Base-by-base conservation (phyloP, 2,329 filamentous ascomycete species). In the Ascochyta viciae-villosae region DNA sequence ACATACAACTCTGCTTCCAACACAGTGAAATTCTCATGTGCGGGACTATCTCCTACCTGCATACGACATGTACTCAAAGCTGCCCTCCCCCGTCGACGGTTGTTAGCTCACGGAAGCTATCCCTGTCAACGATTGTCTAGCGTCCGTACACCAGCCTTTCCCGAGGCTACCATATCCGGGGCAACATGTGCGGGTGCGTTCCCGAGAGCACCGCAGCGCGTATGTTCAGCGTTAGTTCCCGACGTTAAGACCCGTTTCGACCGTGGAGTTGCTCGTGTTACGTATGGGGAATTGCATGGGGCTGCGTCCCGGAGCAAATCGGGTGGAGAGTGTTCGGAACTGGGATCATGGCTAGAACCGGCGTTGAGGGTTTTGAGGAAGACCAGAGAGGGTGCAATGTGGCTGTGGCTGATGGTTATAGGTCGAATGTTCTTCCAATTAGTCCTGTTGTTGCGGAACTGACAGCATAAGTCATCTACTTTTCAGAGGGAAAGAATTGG, bases 51-150 rank as follows among this genome's bases (percentile, higher is more conserved):
- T 19, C 19, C 35, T 29, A 3, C 15, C 15, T 34, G 9, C 23
- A 41, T 31, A 43, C 31, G 35, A 48, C 23, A 52, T 57, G 53
- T 52, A 55, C 39, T 55, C 39, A 44, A 52, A 53, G 50, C 47
- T 64, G 53, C 57, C 50, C 50, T 55, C 52, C 38, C 35, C 52
- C 45, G 44, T 55, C 8, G 29, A 44, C 42, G 33, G 19, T 45
- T 34, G 56, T 50, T 42, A 48, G 37, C 26, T 34, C 51, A 55
- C 54, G 56, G 58, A 51, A 66, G 60, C 63, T 59, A 63, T 57
- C 65, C 60, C 54, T 64, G 60, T 63, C 55, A 19, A 50, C 47
- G 47, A 51, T 66, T 62, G 58, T 64, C 61, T 68, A 67, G 63
- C 60, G 60, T 54, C 54, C 49, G 40, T 41, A 42, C 53, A 33